Evolutionary conservation across 345 rosid genomes (phyloP), one percentile per base, ranked within the genome.

Genomic region (Psidium guajava): DNA sequence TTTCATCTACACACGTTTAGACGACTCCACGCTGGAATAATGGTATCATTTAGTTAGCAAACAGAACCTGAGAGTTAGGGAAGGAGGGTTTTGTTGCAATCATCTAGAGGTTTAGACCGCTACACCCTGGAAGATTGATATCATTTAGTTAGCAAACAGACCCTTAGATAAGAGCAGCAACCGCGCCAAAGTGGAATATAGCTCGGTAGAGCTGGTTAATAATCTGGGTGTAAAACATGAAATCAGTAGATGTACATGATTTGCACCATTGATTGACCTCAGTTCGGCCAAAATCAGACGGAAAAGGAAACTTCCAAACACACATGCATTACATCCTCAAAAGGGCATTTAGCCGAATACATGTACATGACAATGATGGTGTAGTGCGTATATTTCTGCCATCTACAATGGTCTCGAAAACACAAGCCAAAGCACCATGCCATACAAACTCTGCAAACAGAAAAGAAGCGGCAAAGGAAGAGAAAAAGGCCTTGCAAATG

Each of bases 401-500:
- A 13, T n/a, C 86, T 56, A 55, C 82, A 22, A 49, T 49, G 51
- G 54, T 54, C 73, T 54, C 24, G 22, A 56, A 50, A 16, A 85
- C 47, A 27, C 52, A 57, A 25, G 24, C 54, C 15, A 54, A 83
- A 77, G 56, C 55, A 54, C n/a, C 50, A 12, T 3, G 44, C 28
- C 64, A 44, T 40, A 47, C 56, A 42, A 83, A 54, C 73, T 82
- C 69, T 52, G 83, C 54, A 87, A 42, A 75, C 85, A 87, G 83
- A 81, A 87, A 32, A 69, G 53, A 81, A 25, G 54, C 28, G 36
- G 55, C 20, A 81, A 4, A n/a, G 32, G 1, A 16, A 24, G 28
- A 74, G 85, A 86, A 84, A 75, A 85, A 44, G 82, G 73, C 73
- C 90, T 84, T 61, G 28, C 82, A 82, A 11, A 83, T 89, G 90